These are phyloP conservation scores for Calocybe gambosa DNA, from an alignment of 1,284 basidiomycete genomes.

Conservation along the genomic window DNA sequence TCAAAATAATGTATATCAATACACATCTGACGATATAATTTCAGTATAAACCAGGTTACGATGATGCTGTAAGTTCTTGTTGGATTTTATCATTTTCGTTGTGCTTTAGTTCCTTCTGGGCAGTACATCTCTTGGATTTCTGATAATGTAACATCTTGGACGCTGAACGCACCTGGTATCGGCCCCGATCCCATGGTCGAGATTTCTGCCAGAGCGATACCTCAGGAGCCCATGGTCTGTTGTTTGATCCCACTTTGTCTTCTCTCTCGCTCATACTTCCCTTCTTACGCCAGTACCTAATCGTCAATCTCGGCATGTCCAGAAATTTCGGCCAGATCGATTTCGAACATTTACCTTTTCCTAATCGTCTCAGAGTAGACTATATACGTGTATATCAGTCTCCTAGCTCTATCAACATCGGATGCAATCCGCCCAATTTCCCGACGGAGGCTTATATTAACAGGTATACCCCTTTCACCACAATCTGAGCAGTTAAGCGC, in stretches of 20 bases:
- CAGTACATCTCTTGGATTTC: conserved; percentile 71
- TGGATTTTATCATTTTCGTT: not conserved
- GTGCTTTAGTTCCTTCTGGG: not conserved
- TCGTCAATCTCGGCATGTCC: conserved; percentile 38
- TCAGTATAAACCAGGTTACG: conserved; percentile 53
- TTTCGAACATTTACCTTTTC: conserved; percentile 53
- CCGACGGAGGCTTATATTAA: conserved; percentile 64
- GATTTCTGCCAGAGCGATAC: conserved; percentile 57
- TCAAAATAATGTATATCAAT: no score
- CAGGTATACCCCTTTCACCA: conserved; percentile 26
- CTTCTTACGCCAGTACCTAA: conserved; percentile 28
- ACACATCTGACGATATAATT: no score
- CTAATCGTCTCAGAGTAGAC: conserved; percentile 59
- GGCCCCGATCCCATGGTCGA: conserved; percentile 49
- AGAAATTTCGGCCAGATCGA: conserved; percentile 43
- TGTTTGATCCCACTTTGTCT: not conserved
- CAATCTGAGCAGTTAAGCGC: not conserved
- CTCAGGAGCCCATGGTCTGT: conserved; percentile 68
- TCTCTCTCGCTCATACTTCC: not conserved
- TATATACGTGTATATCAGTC: conserved; percentile 70
- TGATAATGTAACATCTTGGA: conserved; percentile 56
- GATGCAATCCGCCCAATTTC: conserved; percentile 63
- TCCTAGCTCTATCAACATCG: conserved; percentile 49
- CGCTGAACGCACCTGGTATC: conserved; percentile 57
- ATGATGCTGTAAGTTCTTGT: conserved; percentile 35